Percentiles rank a stretch among this genome's conserved stretches.
These are phyloP conservation scores for Aspergillus baeticus DNA, from an alignment of 495 filamentous ascomycete genomes.

Conservation along the genomic window DNA sequence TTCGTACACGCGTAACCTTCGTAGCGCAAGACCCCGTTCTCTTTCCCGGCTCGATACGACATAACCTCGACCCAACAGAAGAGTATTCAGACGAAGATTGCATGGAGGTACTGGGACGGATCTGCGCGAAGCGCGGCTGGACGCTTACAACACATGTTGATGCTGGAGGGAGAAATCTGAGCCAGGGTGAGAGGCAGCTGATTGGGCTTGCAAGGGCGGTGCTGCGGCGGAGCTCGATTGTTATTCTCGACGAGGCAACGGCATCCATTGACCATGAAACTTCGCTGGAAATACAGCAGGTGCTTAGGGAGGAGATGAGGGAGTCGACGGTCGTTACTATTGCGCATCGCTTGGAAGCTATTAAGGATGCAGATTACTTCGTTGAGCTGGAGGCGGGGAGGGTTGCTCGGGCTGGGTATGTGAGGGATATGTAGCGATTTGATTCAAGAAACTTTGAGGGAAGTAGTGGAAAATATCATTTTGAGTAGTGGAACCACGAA, in stretches of 20 bases:
- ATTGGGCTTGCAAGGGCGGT: slow-evolving; percentile 60
- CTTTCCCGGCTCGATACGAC: slow-evolving; percentile 59
- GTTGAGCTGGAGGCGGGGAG: slow-evolving; percentile 68
- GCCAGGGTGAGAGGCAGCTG: slow-evolving; percentile 61
- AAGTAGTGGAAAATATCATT: no score
- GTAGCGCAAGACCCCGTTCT: slow-evolving; percentile 65
- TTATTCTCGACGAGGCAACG: slow-evolving; percentile 80
- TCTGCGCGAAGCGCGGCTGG: slow-evolving; percentile 54
- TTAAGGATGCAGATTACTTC: slow-evolving; percentile 72
- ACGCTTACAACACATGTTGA: slow-evolving; percentile 54
- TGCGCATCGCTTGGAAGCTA: slow-evolving; percentile 79
- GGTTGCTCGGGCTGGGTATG: slow-evolving; percentile 39
- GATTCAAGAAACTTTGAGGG: no score
- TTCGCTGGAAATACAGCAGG: slow-evolving; percentile 71
- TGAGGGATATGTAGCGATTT: slow-evolving; percentile 22
- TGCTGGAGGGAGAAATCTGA: slow-evolving; percentile 57
- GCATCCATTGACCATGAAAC: slow-evolving; percentile 80
- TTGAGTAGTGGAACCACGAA: no score
- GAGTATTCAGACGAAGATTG: slow-evolving; percentile 52
- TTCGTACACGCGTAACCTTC: slow-evolving; percentile 60
- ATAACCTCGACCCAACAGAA: slow-evolving; percentile 54
- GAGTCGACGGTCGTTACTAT: slow-evolving; percentile 84
- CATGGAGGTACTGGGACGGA: slow-evolving; percentile 45
- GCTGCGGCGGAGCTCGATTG: slow-evolving; percentile 54
- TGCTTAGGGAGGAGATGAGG: slow-evolving; percentile 71